Percentiles rank a stretch among this genome's conserved stretches.
phyloP scores from a whole-genome alignment of 129 eudicot genomes.

The Flaveria ramosissima region DNA sequence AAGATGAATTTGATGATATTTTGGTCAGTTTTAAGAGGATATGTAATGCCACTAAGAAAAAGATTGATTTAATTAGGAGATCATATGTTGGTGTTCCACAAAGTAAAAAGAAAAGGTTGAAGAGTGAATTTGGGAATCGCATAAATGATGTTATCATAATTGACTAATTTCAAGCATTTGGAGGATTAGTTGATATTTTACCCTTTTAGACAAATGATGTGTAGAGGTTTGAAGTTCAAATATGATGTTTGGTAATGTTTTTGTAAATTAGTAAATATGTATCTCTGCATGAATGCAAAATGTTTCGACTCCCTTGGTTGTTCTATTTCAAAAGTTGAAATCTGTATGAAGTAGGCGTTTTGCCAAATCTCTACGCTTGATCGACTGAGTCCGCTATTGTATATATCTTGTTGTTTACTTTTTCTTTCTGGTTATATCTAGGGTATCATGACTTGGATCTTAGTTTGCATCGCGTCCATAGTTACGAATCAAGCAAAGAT shows the following conservation, averaged over 20 bases:
- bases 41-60: conserved; percentile 17
- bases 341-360: not conserved
- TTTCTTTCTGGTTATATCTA: too few relatives aligned
- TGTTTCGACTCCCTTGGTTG: too few relatives aligned
- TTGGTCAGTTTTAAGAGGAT: conserved; percentile 20
- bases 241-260: not conserved
- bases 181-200: not conserved
- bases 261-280: too few relatives aligned
- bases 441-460: too few relatives aligned
- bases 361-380: too few relatives aligned
- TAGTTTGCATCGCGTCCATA: too few relatives aligned
- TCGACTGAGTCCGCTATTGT: too few relatives aligned
- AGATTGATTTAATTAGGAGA: conserved; percentile 2
- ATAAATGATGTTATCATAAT: conserved; percentile 13
- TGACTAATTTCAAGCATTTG: conserved; percentile 10
- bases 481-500: too few relatives aligned
- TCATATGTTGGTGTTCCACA: not conserved
- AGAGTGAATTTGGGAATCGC: not conserved
- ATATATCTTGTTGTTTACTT: too few relatives aligned
- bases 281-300: too few relatives aligned
- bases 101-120: conserved; percentile 15
- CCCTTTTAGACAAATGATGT: not conserved
- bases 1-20: conserved; percentile 24
- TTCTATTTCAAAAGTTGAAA: not conserved
- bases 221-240: not conserved